Conservation (phyloP, 495 filamentous ascomycete genomes). For the Penicillium crystallinum region DNA sequence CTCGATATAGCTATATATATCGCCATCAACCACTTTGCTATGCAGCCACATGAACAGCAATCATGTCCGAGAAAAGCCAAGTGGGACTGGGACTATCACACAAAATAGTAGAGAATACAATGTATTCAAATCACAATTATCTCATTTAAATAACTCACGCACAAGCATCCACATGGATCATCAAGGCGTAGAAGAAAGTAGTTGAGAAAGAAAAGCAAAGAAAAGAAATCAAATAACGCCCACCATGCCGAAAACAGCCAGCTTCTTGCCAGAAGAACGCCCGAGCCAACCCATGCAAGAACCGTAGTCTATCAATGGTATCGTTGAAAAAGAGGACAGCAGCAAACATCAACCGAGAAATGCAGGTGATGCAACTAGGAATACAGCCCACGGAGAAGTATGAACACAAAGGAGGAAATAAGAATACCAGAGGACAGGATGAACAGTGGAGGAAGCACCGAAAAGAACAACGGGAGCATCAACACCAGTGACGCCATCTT, state of each 20-base stretch:
- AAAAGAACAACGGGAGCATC: not conserved
- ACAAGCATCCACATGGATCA: not conserved
- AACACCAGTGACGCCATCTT: slow-evolving; percentile 9
- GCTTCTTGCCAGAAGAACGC: slow-evolving; percentile 16
- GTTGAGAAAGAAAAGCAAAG: not conserved
- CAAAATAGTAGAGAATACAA: not conserved
- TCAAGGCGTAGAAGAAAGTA: not conserved
- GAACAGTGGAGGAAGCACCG: not conserved
- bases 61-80: too few species aligned
- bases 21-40: too few species aligned
- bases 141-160: not conserved
- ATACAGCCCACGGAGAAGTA: slow-evolving; percentile 10
- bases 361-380: slow-evolving; percentile 4
- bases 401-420: not conserved
- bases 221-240: not conserved
- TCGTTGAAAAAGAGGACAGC: slow-evolving; percentile 23
- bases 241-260: not conserved
- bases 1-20: too few species aligned
- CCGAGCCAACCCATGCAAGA: slow-evolving; percentile 27
- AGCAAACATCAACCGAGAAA: slow-evolving; percentile 1
- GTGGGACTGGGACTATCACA: too few species aligned
- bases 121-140: not conserved
- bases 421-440: not conserved
- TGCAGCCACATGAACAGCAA: too few species aligned
- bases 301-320: slow-evolving; percentile 43